These are phyloP conservation scores for Penicillium sp. DNA, from an alignment of 2,329 filamentous ascomycete species.

Conservation along the genomic window DNA sequence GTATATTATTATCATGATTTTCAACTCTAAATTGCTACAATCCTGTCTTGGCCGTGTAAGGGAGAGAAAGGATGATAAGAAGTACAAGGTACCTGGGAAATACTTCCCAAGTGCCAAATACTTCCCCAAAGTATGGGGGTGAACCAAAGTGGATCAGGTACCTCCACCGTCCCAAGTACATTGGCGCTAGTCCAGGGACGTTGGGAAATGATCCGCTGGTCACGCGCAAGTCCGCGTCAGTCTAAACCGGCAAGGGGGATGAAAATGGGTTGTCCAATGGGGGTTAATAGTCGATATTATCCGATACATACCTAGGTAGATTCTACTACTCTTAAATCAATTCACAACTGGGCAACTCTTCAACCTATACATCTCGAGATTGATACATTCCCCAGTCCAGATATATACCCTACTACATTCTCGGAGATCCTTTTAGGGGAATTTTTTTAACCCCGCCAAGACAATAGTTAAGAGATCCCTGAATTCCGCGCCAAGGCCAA, in stretches of 20 bases:
- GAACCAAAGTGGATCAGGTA: conserved; percentile 9
- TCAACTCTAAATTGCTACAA: neutral
- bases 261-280: too few species aligned
- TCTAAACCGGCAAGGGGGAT: conserved; percentile 1
- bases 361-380: too few species aligned
- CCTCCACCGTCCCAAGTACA: neutral
- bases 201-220: conserved; percentile 23
- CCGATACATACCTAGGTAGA: too few species aligned
- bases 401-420: neutral
- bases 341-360: too few species aligned
- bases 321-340: too few species aligned
- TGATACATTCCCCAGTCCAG: too few species aligned
- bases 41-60: conserved; percentile 7
- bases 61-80: neutral
- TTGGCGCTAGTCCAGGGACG: neutral
- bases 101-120: conserved; percentile 1
- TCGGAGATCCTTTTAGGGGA: neutral
- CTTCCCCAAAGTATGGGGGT: conserved; percentile 6
- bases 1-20: neutral
- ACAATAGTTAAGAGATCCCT: conserved; percentile 10
- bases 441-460: conserved; percentile 12
- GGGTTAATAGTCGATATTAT: too few species aligned
- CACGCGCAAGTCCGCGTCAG: conserved; percentile 21
- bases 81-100: neutral
- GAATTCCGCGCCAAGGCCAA: conserved; percentile 21